Evolutionary conservation across 352 stramenopile genomes (phyloP).

Genomic region (Pilasporangium apinafurcum): DNA sequence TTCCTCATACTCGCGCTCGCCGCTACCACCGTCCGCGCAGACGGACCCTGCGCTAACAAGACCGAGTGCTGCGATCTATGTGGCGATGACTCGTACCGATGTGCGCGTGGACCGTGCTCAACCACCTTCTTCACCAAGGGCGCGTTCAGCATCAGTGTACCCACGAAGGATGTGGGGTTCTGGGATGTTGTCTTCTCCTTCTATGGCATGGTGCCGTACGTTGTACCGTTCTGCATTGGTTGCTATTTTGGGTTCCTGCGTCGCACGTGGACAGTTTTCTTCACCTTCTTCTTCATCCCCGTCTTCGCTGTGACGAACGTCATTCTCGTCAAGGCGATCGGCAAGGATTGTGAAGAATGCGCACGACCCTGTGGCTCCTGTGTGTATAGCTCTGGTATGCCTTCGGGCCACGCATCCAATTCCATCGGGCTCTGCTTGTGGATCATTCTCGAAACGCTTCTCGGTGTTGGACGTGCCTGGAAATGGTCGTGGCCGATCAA

Average conservation of each 20-base stretch:
- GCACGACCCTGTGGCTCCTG: conserved; percentile 40
- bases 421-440: conserved; percentile 42
- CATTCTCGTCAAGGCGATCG: conserved; percentile 30
- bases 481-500: no score
- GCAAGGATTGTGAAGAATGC: conserved; percentile 40
- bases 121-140: conserved; percentile 24
- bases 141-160: conserved; percentile 50
- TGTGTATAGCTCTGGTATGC: conserved; percentile 36
- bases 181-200: conserved; percentile 45
- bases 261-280: conserved; percentile 39
- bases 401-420: conserved; percentile 46
- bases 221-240: no score
- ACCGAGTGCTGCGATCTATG: conserved; percentile 45
- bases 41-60: conserved; percentile 1
- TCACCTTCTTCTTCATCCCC: conserved; percentile 43
- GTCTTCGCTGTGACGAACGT: conserved; percentile 37
- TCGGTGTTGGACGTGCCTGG: conserved; percentile 23
- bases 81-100: conserved; percentile 35
- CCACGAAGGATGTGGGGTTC: conserved; percentile 22
- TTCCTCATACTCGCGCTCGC: background rate
- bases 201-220: conserved; percentile 54
- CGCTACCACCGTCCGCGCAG: background rate
- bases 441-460: conserved; percentile 34
- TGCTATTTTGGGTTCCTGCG: no score
- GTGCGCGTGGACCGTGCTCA: conserved; percentile 43